Evolutionary conservation across 192 early-diverging fungal genomes (phyloP), one percentile per base, ranked within the genome.

Genomic region (Paraglomus occultum): DNA sequence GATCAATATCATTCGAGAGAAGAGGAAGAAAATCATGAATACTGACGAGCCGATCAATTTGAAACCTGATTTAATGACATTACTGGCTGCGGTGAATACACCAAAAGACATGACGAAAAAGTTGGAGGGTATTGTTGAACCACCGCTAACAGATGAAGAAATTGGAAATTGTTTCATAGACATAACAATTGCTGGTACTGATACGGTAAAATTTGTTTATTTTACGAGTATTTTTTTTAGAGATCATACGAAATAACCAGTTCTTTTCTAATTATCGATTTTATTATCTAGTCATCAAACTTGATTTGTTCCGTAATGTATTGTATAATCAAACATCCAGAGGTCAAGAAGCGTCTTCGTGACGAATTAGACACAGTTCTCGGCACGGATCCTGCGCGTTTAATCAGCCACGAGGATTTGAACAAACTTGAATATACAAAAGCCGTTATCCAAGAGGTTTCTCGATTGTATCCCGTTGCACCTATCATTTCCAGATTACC

Each of bases 391-490:
- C 22, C 10, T 17, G 23, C 48, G 49, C n/a, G 5, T n/a, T 10
- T 51, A 44, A 20, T 63, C 15, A 63, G 44, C 17, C 0, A 43
- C 17, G 48, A 65, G 8, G 47, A 65, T 31, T 20, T 65, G 18
- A 39, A 51, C 18, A 65, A 65, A 38, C 20, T 65, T 5, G 42
- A 65, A 50, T 65, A 65, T 50, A 45, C n/a, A 40, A 22, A 50
- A 1, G 63, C 63, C 5, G 48, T 65, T 31, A 38, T 65, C 11
- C 48, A 49, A 50, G 63, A 65, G 51, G 63, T 84, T 17, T 72
- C 83, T 62, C 74, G 84, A 52, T 51, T 86, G n/a, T 66, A 85
- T 67, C 79, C 85, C 3, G 76, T 84, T 31, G 76, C 46, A 3
- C 66, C 66, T 6, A 17, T 67, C 68, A 76, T 72, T 23, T 74